Percentiles rank a stretch among this genome's conserved stretches.
Conservation (phyloP, 2,329 filamentous ascomycete genomes). For the Penicillium sp. region DNA sequence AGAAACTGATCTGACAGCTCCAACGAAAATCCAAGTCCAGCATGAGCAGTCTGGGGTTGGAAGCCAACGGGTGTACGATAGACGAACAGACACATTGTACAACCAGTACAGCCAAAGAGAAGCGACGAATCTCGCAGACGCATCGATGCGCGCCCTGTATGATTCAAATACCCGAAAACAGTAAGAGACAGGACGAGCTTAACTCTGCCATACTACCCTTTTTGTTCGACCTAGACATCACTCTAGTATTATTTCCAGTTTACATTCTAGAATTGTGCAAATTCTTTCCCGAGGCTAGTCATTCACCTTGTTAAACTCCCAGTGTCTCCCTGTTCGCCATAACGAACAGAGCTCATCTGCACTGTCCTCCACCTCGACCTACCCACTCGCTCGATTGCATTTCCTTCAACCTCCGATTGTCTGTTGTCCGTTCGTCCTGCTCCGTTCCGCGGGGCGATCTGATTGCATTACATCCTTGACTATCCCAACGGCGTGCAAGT, state of each 20-base stretch:
- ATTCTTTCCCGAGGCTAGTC: neutral
- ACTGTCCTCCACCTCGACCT: conserved; percentile 1
- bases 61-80: conserved; percentile 14
- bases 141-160: conserved; percentile 1
- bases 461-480: conserved; percentile 18
- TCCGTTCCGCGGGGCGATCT: conserved; percentile 13
- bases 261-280: neutral
- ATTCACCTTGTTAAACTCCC: neutral
- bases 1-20: neutral
- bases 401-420: conserved; percentile 9
- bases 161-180: neutral
- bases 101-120: conserved; percentile 1
- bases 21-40: neutral
- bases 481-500: conserved; percentile 8
- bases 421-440: conserved; percentile 19
- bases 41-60: conserved; percentile 13
- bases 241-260: neutral
- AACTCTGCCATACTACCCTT: neutral
- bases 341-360: neutral
- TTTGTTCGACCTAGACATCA: neutral
- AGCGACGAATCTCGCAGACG: conserved; percentile 8
- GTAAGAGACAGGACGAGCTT: neutral
- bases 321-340: neutral
- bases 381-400: conserved; percentile 16
- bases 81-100: conserved; percentile 15